Evolutionary conservation across 192 early-diverging fungal species (phyloP), one percentile per base, ranked within the genome.

Genomic region (Mortierella alpina): DNA sequence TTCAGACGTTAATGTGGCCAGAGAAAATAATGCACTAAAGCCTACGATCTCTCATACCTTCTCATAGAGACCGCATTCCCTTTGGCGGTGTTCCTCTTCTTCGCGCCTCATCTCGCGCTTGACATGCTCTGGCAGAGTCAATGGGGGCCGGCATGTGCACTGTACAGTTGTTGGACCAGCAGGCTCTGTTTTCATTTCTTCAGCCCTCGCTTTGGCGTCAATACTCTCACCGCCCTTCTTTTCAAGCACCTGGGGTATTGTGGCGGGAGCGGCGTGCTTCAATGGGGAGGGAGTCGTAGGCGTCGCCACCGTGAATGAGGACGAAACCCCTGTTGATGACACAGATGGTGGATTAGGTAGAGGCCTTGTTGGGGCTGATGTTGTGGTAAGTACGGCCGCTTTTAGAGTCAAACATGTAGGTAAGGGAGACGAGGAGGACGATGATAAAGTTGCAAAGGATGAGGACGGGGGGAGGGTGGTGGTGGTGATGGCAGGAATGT

Each of bases 41-140:
- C 1, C 31, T 31, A 31, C 31, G 31, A 31, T 31, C 3, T 31
- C 31, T 31, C 31, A 11, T 79, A 79, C 76, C 76, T 79, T 79
- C 15, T 55, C 15, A 48, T 79, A 79, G 31, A 79, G 76, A 12
- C 55, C 69, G 39, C 69, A 70, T 59, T 79, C 76, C 13, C 69
- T 20, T 4, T 72, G 42, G 10, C 69, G 76, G 47, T 79, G 76
- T 31, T 79, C 76, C 17, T 57, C 58, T 31, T 79, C 76, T 13
- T 55, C 57, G 4, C 55, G 63, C 64, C 54, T 66, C 76, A 79
- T 71, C 42, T 79, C 69, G 15, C 9, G 62, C 48, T 79, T 71
- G 12, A 79, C 69, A 44, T 67, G 66, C 58, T 79, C 76, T 6
- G 69, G 69, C 11, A 79, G 67, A 7, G 66, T 59, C 14, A 78